These are phyloP conservation scores for Acanthamoeba royreba DNA, from an alignment of 208 protist species.

Conservation along the genomic window DNA sequence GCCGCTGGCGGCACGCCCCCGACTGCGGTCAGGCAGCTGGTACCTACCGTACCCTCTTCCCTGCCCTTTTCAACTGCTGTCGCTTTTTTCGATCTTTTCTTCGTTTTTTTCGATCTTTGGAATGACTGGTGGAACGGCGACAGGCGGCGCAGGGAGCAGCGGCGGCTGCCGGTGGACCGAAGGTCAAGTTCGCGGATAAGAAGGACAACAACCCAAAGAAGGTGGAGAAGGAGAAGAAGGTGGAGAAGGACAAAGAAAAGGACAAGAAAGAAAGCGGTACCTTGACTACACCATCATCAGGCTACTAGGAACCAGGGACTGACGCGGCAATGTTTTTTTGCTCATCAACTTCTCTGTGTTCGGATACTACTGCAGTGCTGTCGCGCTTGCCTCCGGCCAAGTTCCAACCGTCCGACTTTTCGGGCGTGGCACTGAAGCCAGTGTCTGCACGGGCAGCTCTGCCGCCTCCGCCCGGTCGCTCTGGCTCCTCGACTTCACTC, in stretches of 20 bases:
- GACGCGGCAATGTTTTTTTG: too few species aligned
- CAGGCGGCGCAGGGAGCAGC: too few species aligned
- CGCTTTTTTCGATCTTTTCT: too few species aligned
- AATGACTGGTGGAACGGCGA: too few species aligned
- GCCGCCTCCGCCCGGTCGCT: not conserved
- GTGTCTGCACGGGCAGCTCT: not conserved
- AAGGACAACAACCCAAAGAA: conserved; percentile 19
- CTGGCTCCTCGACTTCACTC: not conserved
- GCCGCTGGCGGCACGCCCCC: not conserved
- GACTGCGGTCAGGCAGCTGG: not conserved
- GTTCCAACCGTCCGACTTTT: not conserved
- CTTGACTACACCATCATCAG: too few species aligned
- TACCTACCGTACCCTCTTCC: not conserved
- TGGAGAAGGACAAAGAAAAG: conserved; percentile 2
- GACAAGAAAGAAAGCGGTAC: not conserved
- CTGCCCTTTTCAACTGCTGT: too few species aligned
- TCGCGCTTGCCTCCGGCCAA: not conserved
- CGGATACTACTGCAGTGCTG: not conserved
- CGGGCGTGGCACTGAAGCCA: not conserved
- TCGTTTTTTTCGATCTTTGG: not conserved
- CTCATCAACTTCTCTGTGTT: not conserved
- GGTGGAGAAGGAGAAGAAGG: not conserved
- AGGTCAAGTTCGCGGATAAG: not conserved
- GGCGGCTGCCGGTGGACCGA: too few species aligned
- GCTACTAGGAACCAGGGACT: too few species aligned